Evolutionary conservation across 1,284 basidiomycete species (phyloP).

Genomic region (Boletellus sp.): DNA sequence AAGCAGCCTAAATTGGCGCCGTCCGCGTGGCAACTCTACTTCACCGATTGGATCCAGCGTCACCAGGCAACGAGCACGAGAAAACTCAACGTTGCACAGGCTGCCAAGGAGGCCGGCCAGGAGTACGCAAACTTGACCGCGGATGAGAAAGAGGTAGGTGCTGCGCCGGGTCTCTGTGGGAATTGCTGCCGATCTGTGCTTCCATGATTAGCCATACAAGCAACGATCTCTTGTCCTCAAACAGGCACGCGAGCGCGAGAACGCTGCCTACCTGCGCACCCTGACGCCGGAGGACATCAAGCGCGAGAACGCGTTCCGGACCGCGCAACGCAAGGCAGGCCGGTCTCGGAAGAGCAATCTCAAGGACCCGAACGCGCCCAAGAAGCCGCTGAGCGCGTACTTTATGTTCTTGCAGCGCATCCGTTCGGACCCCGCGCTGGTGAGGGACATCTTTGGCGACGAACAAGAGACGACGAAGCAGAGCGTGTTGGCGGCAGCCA

Average conservation of each 20-base stretch:
- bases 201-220: constrained; percentile 65
- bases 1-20: constrained; percentile 91
- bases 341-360: constrained; percentile 92
- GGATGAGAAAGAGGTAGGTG: constrained; percentile 77
- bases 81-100: constrained; percentile 93
- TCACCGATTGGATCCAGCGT: constrained; percentile 91
- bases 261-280: constrained; percentile 82
- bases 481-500: constrained; percentile 88
- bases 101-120: constrained; percentile 91
- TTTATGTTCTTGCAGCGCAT: constrained; percentile 94
- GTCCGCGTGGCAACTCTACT: constrained; percentile 96
- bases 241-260: constrained; percentile 79
- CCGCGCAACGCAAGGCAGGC: constrained; percentile 90
- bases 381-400: constrained; percentile 93
- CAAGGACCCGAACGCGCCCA: constrained; percentile 95
- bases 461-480: constrained; percentile 94
- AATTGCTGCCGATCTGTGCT: constrained; percentile 30
- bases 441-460: constrained; percentile 83
- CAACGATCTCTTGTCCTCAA: constrained; percentile 80
- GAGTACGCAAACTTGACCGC: constrained; percentile 80
- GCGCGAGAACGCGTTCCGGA: constrained; percentile 87
- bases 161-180: constrained; percentile 26
- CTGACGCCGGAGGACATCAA: constrained; percentile 94
- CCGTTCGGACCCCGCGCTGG: constrained; percentile 67
- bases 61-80: constrained; percentile 76